Conservation (phyloP, 306 rosid genomes). For the Prunus armeniaca region DNA sequence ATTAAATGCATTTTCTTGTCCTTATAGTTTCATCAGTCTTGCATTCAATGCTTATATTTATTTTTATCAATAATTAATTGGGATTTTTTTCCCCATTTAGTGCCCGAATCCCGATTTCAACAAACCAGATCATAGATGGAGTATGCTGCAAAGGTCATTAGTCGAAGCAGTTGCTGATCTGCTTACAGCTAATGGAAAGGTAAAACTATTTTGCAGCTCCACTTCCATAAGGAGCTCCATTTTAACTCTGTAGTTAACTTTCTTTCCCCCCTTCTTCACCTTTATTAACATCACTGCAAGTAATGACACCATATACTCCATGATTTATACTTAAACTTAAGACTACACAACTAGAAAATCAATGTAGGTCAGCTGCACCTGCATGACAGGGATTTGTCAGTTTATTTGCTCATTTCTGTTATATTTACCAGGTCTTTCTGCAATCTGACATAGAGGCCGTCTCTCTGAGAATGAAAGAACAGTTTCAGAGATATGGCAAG, state of each 20-base stretch:
- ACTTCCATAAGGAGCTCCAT: background rate
- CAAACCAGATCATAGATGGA: conserved; percentile 86
- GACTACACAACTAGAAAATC: background rate
- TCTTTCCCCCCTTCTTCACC: background rate
- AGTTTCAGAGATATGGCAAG: conserved; percentile 58
- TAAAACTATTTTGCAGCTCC: conserved; percentile 25
- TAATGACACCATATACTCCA: background rate
- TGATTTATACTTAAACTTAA: background rate
- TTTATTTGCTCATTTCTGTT: background rate
- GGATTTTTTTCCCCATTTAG: conserved; percentile 27
- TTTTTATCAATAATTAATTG: background rate
- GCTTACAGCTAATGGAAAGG: conserved; percentile 70
- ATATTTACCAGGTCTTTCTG: conserved; percentile 66
- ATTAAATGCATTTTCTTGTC: background rate
- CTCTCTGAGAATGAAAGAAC: conserved; percentile 69
- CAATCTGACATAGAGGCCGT: conserved; percentile 80
- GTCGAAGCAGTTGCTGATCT: conserved; percentile 73
- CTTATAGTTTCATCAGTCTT: background rate
- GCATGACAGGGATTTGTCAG: background rate
- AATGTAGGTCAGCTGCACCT: background rate
- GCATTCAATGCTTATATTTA: background rate
- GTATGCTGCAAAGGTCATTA: conserved; percentile 78
- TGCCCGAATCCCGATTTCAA: conserved; percentile 94
- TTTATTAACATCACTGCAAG: background rate
- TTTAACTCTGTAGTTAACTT: too few species aligned